phyloP scores from a whole-genome alignment of 2,329 filamentous ascomycete species.

The Pochonia chlamydosporia region DNA sequence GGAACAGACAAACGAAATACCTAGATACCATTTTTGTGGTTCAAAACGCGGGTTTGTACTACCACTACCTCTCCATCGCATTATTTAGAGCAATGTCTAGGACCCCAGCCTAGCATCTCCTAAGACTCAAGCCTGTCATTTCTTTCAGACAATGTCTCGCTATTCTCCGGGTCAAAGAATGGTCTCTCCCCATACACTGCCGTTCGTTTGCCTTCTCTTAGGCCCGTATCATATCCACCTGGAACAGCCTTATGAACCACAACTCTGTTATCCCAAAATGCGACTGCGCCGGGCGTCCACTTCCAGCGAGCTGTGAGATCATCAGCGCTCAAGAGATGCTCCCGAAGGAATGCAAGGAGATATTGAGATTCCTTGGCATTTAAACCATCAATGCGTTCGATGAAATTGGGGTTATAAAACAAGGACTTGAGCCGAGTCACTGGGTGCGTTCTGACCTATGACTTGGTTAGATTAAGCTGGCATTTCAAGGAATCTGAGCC shows the following conservation, averaged over 20 bases:
- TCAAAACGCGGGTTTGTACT: too few species aligned
- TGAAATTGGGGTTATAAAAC: constrained; percentile 8
- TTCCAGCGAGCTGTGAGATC: constrained; percentile 10
- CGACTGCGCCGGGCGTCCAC: constrained; percentile 9
- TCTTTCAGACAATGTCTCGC: constrained; percentile 6
- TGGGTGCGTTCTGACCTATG: constrained; percentile 8
- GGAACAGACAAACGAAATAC: too few species aligned
- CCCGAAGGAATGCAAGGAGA: constrained; percentile 9
- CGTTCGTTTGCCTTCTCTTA: constrained; percentile 9
- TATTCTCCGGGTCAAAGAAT: constrained; percentile 9
- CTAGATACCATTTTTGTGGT: too few species aligned
- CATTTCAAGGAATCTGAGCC: too few species aligned
- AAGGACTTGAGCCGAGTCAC: constrained; percentile 8
- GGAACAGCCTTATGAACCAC: constrained; percentile 9
- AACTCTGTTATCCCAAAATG: constrained; percentile 10
- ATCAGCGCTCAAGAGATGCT: constrained; percentile 9
- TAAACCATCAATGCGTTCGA: constrained; percentile 9
- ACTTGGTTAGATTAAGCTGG: too few species aligned
- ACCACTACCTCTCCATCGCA: too few species aligned
- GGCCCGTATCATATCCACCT: constrained; percentile 6
- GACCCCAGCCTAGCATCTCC: too few species aligned
- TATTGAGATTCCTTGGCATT: constrained; percentile 9
- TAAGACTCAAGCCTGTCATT: constrained; percentile 1
- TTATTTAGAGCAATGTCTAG: too few species aligned
- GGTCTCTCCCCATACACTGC: constrained; percentile 8